These are phyloP conservation scores for Bryoerythrophyllum caledonicum DNA, from an alignment of 225 moss, liverwort and hornwort genomes.

Conservation along the genomic window DNA sequence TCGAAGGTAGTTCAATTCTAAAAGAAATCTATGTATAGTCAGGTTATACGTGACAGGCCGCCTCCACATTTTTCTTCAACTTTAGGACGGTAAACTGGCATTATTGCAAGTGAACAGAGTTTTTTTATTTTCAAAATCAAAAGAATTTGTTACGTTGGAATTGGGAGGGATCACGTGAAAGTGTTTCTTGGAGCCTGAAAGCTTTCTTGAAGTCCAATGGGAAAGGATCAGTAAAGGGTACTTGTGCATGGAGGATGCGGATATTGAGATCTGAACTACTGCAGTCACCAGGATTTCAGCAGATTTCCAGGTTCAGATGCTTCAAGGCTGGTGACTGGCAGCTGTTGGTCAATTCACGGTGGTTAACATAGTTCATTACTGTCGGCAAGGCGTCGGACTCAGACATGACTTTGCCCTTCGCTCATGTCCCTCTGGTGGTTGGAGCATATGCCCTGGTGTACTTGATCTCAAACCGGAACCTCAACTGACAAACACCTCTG, in stretches of 20 bases:
- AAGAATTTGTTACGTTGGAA: not conserved
- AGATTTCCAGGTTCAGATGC: constrained; percentile 29
- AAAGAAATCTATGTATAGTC: not conserved
- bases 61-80: not conserved
- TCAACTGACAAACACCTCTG: constrained; percentile 16
- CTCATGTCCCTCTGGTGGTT: constrained; percentile 1
- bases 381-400: constrained; percentile 32
- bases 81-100: not conserved
- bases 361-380: not conserved
- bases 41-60: not conserved
- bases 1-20: not conserved
- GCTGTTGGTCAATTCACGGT: not conserved
- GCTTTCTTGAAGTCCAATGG: constrained; percentile 3
- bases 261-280: constrained; percentile 21
- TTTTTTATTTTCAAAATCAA: not conserved
- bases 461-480: not conserved
- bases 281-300: constrained; percentile 35
- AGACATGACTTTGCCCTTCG: constrained; percentile 27
- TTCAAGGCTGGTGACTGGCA: constrained; percentile 8
- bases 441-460: not conserved
- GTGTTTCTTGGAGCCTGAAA: constrained; percentile 12
- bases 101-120: not conserved
- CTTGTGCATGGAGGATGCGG: not conserved
- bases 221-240: constrained; percentile 16
- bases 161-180: not conserved